Conservation (phyloP, 768 basidiomycete species). For the Artomyces pyxidatus region DNA sequence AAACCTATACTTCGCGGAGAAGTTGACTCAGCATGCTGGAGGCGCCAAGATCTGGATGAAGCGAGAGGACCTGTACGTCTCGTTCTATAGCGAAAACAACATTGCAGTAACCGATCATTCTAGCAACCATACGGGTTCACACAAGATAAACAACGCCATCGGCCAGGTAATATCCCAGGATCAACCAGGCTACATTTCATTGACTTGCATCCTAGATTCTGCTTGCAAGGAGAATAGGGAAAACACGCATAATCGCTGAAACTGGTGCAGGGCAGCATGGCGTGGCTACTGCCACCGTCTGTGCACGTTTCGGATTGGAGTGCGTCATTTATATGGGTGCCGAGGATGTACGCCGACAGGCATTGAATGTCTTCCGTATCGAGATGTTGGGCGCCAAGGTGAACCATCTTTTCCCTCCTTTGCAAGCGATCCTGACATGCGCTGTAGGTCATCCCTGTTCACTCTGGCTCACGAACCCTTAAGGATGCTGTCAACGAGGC, state of each 20-base stretch:
- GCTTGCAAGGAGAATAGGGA: conserved; percentile 88
- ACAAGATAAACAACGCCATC: conserved; percentile 99
- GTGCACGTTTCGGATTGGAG: conserved; percentile 92
- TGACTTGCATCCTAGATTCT: conserved; percentile 56
- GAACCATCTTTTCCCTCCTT: background rate
- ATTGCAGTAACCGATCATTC: conserved; percentile 3
- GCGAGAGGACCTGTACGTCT: conserved; percentile 73
- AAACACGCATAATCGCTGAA: conserved; percentile 96
- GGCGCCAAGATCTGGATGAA: conserved; percentile 98
- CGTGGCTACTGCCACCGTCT: conserved; percentile 97
- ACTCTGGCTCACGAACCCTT: conserved; percentile 88
- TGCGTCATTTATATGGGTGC: conserved; percentile 98
- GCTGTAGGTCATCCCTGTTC: conserved; percentile 79
- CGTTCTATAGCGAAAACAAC: background rate
- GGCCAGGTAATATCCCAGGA: conserved; percentile 64
- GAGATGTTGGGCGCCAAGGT: conserved; percentile 94
- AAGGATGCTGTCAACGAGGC: conserved; percentile 99
- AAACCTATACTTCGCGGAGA: conserved; percentile 84
- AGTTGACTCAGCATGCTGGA: conserved; percentile 81
- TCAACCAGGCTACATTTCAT: background rate
- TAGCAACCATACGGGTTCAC: conserved; percentile 96
- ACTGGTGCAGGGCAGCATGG: conserved; percentile 99
- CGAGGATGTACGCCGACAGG: conserved; percentile 93
- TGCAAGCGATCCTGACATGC: background rate
- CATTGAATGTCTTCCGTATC: conserved; percentile 96